Evolutionary conservation across 352 stramenopile species (phyloP).

Genomic region (Pythium aquatile): DNA sequence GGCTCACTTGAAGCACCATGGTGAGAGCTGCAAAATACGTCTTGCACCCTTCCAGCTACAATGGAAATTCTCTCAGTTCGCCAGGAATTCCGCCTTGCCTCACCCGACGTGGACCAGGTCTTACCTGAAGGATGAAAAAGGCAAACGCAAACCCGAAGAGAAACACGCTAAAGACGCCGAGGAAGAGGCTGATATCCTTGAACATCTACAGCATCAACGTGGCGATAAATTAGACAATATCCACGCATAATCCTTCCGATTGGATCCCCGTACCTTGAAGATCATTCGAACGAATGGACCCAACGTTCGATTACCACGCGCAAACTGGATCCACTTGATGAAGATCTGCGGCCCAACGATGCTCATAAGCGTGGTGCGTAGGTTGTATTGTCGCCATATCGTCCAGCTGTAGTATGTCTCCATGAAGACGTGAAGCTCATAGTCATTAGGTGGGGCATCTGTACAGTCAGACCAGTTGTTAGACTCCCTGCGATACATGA

Average conservation of each 20-base stretch:
- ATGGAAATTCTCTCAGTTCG: background rate
- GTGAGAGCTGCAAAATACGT: conserved; percentile 58
- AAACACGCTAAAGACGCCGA: conserved; percentile 76
- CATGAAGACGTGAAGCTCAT: conserved; percentile 50
- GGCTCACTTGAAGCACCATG: conserved; percentile 68
- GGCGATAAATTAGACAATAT: background rate
- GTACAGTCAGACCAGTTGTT: background rate
- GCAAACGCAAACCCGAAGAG: conserved; percentile 71
- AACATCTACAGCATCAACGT: conserved; percentile 56
- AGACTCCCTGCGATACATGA: background rate
- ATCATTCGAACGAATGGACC: conserved; percentile 86
- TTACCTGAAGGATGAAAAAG: conserved; percentile 83
- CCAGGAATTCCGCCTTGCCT: too few relatives aligned
- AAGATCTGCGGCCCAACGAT: conserved; percentile 79
- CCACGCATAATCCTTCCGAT: too few relatives aligned
- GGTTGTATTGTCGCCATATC: conserved; percentile 63
- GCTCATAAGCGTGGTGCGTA: conserved; percentile 74
- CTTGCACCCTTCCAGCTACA: conserved; percentile 64
- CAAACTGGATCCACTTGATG: conserved; percentile 82
- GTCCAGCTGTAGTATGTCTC: conserved; percentile 58
- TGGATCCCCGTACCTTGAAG: conserved; percentile 48
- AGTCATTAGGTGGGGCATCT: conserved; percentile 34
- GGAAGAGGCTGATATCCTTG: conserved; percentile 69
- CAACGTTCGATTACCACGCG: conserved; percentile 57
- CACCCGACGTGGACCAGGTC: background rate